Base-by-base conservation (phyloP, 306 rosid genomes). In the Luffa acutangula region DNA sequence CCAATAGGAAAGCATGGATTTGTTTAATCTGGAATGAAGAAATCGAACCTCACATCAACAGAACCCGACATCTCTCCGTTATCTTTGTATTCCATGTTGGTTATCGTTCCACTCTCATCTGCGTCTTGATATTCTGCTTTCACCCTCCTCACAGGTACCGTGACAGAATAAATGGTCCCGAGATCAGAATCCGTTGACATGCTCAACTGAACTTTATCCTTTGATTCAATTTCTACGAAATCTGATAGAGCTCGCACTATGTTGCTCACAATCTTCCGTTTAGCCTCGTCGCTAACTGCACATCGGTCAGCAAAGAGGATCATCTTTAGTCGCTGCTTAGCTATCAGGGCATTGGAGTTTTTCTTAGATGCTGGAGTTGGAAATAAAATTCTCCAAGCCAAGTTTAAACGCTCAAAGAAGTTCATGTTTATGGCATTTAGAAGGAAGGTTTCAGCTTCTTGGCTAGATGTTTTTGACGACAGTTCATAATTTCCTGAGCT, bases 291-390 rank as follows among this genome's bases (percentile, higher is more conserved):
- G 72, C 93, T 95, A 67, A 95, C 96, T 33, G 85, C 98, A 66
- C 98, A 95, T 51, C 98, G 89, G 81, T 95, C 98, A 62, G 97
- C 91, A 86, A 92, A 92, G 80, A 95, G 89, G 66, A 95, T 92
- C 98, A 95, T 91, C 87, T 95, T 95, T 86, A 95, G 78, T 7
- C 98, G 95, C 89, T 95, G 97, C 90, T 95, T 95, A 76, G 98
- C 98, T 66, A 91, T 87, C 69, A 87, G 85, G 79, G 98, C 98
- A 81, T 91, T 91, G 39, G 98, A 92, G 81, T 84, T 92, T 86
- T 80, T 87, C 80, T 81, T 87, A 59, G 92, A 81, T 70, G 88
- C 71, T 36, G 90, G 87, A 37, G 97, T 88, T 4, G 98, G 98
- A 81, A 91, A 95, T 8, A 95, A 65, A 70, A 95, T 92, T 84